A percentile compares a stretch with the other conserved stretches of the same genome.
These are phyloP conservation scores for Isoetes engelmannii DNA, from an alignment of 83 land plant species.

Conservation along the genomic window DNA sequence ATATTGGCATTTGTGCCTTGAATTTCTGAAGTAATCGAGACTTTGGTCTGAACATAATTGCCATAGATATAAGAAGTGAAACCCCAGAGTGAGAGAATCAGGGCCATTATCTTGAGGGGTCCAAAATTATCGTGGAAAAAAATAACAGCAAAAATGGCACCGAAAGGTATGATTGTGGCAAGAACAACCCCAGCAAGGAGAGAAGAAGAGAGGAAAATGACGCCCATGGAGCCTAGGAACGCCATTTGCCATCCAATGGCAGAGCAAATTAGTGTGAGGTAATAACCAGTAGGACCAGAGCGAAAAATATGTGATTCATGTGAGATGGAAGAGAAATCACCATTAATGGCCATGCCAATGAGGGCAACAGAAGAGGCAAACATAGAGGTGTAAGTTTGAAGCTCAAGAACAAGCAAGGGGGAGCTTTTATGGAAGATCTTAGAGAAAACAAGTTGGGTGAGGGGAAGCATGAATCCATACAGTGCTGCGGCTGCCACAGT, in stretches of 20 bases:
- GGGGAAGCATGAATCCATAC: conserved; percentile 46
- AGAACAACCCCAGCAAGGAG: conserved; percentile 44
- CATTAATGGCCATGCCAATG: conserved; percentile 46
- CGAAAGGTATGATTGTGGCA: conserved; percentile 47
- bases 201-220: conserved; percentile 50
- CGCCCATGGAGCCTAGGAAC: conserved; percentile 50
- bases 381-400: conserved; percentile 39
- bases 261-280: conserved; percentile 17
- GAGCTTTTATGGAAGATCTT: conserved; percentile 8
- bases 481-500: conserved; percentile 40
- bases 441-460: conserved; percentile 31
- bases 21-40: too few relatives aligned
- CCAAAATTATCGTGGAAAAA: conserved; percentile 43
- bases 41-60: conserved; percentile 22
- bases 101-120: conserved; percentile 46
- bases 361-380: conserved; percentile 43
- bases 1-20: too few relatives aligned
- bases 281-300: conserved; percentile 28
- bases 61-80: conserved; percentile 57
- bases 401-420: conserved; percentile 41
- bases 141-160: conserved; percentile 43
- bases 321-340: conserved; percentile 32
- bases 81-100: conserved; percentile 47
- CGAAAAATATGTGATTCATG: conserved; percentile 25
- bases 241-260: conserved; percentile 48